Conservation (phyloP, 192 early-diverging fungal genomes). For the Entomortierella lignicola region DNA sequence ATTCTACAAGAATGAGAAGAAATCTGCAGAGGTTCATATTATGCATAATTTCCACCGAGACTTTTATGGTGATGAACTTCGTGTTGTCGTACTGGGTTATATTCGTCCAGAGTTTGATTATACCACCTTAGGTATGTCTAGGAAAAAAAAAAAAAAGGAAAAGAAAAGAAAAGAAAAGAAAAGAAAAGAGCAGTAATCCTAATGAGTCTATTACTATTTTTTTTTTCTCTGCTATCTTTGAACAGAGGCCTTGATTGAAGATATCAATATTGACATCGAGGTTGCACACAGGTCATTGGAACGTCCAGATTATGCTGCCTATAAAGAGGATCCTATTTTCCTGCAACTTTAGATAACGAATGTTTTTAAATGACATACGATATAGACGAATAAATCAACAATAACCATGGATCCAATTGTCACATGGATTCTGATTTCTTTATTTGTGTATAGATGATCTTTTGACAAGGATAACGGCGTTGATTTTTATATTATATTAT, state of each 20-base stretch:
- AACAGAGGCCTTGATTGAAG: constrained; percentile 88
- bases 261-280: constrained; percentile 91
- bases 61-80: constrained; percentile 90
- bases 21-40: constrained; percentile 97
- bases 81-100: constrained; percentile 88
- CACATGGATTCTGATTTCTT: no score
- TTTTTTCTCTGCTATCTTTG: neutral
- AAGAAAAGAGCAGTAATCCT: neutral
- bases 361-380: no score
- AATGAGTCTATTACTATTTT: neutral
- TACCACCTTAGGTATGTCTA: constrained; percentile 74
- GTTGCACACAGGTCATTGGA: constrained; percentile 77
- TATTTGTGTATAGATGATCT: no score
- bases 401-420: no score
- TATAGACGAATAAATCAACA: no score
- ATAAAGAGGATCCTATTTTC: constrained; percentile 56
- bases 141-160: neutral
- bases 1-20: constrained; percentile 96
- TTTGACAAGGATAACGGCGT: no score
- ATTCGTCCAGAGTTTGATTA: constrained; percentile 94
- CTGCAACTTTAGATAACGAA: constrained; percentile 15
- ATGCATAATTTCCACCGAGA: constrained; percentile 87
- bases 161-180: neutral
- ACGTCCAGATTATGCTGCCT: constrained; percentile 66
- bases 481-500: no score